Base-by-base conservation (phyloP, 192 early-diverging fungal genomes). In the Coemansia sp. region DNA sequence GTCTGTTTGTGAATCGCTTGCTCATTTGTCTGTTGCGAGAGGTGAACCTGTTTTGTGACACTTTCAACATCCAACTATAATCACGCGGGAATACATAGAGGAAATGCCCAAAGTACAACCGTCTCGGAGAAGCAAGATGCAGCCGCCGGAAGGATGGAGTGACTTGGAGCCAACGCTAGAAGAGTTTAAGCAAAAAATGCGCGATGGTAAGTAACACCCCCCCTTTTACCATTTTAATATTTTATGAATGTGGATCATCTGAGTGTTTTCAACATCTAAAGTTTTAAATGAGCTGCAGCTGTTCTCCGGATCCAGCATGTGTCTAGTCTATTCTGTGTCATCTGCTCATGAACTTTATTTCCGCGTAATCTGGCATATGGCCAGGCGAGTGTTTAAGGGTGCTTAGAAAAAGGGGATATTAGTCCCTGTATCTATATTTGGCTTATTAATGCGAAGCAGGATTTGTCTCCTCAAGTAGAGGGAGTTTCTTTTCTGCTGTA, bases 71-170 rank as follows among this genome's bases (percentile, higher is more conserved):
- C 12, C n/a, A 15, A 2, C 38, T 15, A 40, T 11, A 40, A 40
- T 21, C 20, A 43, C 47, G 42, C 51, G n/a, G 35, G 5, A 47
- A 6, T 9, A 23, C n/a, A 53, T 2, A 42, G 46, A 28, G 4
- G 56, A n/a, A 55, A 92, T 92, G 87, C 87, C 87, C 57, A 89
- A 90, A 62, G 83, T 90, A 53, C 83, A 80, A 68, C 84, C 84
- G 38, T 68, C 77, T 5, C 62, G 62, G 54, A 50, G 62, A 50
- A 85, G 92, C 50, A 89, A 89, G 21, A 91, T 93, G 65, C 75
- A 84, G 53, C 89, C 93, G 26, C 96, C 96, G 20, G 92, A 91
- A 33, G 97, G 95, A 11, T 97, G 91, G 81, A 94, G 93, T 53
- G 89, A 94, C 39, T 88, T 99, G 28, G 95, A 99, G 66, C 92